These are phyloP conservation scores for Dimocarpus longan DNA, from an alignment of 345 rosid species.

Conservation along the genomic window DNA sequence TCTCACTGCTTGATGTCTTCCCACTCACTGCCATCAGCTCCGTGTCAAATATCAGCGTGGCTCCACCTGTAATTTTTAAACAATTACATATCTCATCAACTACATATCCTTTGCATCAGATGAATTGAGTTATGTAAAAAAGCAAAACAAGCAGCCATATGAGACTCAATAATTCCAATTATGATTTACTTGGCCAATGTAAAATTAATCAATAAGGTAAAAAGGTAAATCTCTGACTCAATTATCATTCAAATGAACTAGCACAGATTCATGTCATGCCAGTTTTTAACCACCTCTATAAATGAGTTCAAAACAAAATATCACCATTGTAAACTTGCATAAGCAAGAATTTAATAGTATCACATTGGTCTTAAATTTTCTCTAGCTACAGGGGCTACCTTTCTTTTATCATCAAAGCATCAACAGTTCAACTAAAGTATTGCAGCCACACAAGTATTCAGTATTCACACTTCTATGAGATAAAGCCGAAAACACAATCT, in stretches of 20 bases:
- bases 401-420: constrained; percentile 1
- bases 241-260: not conserved
- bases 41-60: constrained; percentile 83
- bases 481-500: not conserved
- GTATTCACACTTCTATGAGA: not conserved
- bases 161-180: not conserved
- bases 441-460: not conserved
- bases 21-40: constrained; percentile 92
- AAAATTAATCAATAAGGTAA: not conserved
- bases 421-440: not conserved
- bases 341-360: not conserved
- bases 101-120: not conserved
- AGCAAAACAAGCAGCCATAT: not conserved
- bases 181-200: not conserved
- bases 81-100: not conserved
- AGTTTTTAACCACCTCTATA: not conserved
- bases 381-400: not conserved
- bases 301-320: not conserved
- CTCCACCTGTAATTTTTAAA: constrained; percentile 68
- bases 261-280: not conserved
- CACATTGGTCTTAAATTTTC: not conserved
- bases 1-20: constrained; percentile 45
- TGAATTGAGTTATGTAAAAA: not conserved
- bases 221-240: not conserved
- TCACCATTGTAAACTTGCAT: not conserved